Evolutionary conservation across 345 rosid genomes (phyloP), one percentile per base, ranked within the genome.

Genomic region (Acer campestre): DNA sequence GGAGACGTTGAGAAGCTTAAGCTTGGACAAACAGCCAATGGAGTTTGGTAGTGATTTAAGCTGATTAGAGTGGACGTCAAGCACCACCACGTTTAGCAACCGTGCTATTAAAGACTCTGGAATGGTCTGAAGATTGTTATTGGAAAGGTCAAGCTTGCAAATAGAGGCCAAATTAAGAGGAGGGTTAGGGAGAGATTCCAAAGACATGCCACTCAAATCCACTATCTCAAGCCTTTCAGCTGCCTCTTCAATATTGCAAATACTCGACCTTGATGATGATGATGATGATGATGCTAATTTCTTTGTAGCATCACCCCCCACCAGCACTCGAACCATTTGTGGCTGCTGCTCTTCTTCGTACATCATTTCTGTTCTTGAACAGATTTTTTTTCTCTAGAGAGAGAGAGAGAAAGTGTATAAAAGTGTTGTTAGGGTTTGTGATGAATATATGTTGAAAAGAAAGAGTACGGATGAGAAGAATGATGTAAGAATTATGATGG

Each of bases 41-140:
- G 98, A 95, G 70, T 92, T 90, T 0, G 98, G 98, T 29, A 95
- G 88, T 66, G 83, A 81, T 81, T 87, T 88, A 6, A 93, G 88
- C 80, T 90, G 94, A 75, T 95, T 95, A 1, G 98, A 95, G 81
- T 88, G 97, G 74, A 85, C 92, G 75, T 95, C 98, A 80, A 95
- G 74, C 79, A 82, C 91, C 82, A 87, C 85, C 80, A 90, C 77
- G 76, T 95, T 95, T 27, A 95, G 85, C 76, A 95, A 80, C 84
- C 98, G 89, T 10, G 97, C 98, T 20, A 88, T 89, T 31, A 93
- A 74, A 0, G 98, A 95, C 78, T 95, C 98, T 20, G 97, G 95
- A 85, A 95, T 90, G 42, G 29, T 87, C 98, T 88, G 93, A 76
- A 95, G 91, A 85, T 95, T 93, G 79, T 93, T 95, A 75, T 89